Conservation (phyloP, 1,284 basidiomycete species). For the Ceratobasidium sp. region DNA sequence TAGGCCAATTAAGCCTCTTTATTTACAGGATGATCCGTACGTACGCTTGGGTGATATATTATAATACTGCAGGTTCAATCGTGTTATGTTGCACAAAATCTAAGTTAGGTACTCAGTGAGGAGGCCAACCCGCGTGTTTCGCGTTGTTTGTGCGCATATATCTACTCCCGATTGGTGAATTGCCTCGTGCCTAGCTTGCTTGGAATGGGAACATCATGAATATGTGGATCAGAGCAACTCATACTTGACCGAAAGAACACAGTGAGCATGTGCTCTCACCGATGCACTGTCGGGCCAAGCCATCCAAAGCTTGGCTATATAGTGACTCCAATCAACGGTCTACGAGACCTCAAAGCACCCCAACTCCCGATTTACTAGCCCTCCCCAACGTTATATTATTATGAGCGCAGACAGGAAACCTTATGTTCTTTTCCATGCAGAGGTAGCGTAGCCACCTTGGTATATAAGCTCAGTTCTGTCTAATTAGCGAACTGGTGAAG, state of each 20-base stretch:
- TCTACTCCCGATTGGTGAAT: neutral
- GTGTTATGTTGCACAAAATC: no score
- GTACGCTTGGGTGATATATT: no score
- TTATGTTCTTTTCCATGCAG: constrained; percentile 29
- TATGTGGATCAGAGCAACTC: no score
- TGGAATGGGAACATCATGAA: no score
- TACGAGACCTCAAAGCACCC: neutral
- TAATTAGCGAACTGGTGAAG: neutral
- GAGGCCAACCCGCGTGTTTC: no score
- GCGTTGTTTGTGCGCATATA: neutral
- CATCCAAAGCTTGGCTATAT: neutral
- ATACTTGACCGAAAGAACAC: neutral
- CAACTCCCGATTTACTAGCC: neutral
- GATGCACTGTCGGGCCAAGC: constrained; percentile 19
- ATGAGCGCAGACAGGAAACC: constrained; percentile 13
- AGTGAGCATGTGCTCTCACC: constrained; percentile 28
- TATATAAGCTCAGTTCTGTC: neutral
- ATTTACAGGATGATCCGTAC: no score
- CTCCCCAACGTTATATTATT: neutral
- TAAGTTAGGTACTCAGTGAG: no score
- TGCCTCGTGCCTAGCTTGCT: no score
- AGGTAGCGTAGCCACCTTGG: neutral
- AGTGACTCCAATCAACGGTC: no score
- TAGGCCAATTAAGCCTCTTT: no score
- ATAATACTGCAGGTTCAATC: neutral